Evolutionary conservation across 208 protist species (phyloP).

Genomic region (Leishmania tarentolae): DNA sequence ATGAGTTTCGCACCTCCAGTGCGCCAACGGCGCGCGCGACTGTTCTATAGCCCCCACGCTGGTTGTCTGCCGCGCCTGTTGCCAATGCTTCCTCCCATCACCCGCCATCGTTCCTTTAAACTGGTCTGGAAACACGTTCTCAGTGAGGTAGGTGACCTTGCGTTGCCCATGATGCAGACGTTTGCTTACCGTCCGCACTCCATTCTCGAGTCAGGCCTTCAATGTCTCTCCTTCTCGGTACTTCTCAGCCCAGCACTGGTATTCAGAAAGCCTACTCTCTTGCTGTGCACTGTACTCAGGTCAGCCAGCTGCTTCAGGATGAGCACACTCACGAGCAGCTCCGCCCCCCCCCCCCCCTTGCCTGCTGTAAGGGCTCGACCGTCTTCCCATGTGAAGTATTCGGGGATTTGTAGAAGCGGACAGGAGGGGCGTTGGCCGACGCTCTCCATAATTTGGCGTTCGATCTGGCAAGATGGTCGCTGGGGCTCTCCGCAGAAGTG

Average conservation of each 20-base stretch:
- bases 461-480: neutral
- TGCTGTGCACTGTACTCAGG: conserved; percentile 10
- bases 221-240: conserved; percentile 3
- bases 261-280: neutral
- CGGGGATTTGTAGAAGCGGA: conserved; percentile 1
- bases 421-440: neutral
- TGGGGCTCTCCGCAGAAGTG: neutral
- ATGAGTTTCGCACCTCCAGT: neutral
- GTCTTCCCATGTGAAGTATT: neutral
- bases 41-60: neutral
- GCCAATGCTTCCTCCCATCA: too few relatives aligned
- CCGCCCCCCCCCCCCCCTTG: neutral
- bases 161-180: neutral
- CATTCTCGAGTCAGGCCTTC: neutral
- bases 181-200: neutral
- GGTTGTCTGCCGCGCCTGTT: too few relatives aligned
- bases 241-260: neutral
- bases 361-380: conserved; percentile 1
- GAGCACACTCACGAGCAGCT: conserved; percentile 9
- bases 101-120: neutral
- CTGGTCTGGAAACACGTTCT: neutral
- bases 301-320: neutral
- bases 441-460: neutral
- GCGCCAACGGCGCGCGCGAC: conserved; percentile 2
- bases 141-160: neutral